Conservation (phyloP, 2,329 filamentous ascomycete genomes). For the Penicillium sclerotigenum region DNA sequence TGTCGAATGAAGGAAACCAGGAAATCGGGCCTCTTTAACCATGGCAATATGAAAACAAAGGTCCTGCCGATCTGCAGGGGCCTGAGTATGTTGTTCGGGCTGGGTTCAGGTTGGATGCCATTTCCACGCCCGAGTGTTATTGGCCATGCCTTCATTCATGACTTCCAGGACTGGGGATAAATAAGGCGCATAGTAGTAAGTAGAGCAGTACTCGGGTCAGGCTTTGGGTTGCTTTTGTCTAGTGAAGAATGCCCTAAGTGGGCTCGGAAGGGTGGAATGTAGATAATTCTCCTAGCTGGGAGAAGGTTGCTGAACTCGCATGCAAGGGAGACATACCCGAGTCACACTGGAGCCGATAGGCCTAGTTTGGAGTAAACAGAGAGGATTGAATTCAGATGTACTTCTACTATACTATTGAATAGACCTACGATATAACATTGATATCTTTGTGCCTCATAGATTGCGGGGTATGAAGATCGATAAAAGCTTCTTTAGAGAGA, state of each 20-base stretch:
- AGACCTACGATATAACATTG: too few relatives aligned
- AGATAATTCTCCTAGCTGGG: not conserved
- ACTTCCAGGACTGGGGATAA: not conserved
- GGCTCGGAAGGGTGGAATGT: slow-evolving; percentile 13
- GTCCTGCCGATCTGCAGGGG: slow-evolving; percentile 19
- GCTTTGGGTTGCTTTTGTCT: not conserved
- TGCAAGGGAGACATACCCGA: slow-evolving; percentile 21
- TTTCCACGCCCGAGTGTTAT: slow-evolving; percentile 7
- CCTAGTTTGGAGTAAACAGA: not conserved
- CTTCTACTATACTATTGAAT: not conserved
- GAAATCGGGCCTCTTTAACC: slow-evolving; percentile 16
- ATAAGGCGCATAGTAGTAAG: not conserved
- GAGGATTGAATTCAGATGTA: not conserved
- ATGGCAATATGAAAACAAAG: not conserved
- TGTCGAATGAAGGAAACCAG: not conserved
- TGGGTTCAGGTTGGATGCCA: not conserved
- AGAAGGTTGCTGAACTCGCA: not conserved
- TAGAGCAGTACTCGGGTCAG: not conserved
- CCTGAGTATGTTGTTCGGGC: slow-evolving; percentile 10
- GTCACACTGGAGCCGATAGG: not conserved
- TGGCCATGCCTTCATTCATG: slow-evolving; percentile 13
- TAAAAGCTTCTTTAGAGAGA: not conserved
- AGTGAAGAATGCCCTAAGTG: slow-evolving; percentile 13
- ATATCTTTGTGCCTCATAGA: not conserved
- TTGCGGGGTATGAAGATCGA: not conserved